Evolutionary conservation across 2,329 filamentous ascomycete genomes (phyloP), one percentile per base, ranked within the genome.

Genomic region (Penicillium sp.): DNA sequence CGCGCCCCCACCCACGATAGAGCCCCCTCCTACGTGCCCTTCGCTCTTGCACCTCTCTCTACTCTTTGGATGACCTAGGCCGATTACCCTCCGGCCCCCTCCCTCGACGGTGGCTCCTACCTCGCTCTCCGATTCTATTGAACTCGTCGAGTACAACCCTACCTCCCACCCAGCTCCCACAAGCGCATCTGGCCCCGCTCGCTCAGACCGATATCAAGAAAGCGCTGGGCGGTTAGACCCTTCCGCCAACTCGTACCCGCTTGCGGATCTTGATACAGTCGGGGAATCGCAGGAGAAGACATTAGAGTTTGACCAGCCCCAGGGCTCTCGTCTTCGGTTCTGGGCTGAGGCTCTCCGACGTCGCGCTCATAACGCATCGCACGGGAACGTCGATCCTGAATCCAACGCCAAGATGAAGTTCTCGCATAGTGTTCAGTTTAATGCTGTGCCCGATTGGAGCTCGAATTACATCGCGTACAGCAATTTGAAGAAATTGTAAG

Each of bases 381-480:
- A 38, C 13, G 48, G 41, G 33, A 57, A 57, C 46, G 49, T 52
- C 50, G 53, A 62, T 43, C 31, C 56, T 31, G 54, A 67, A 19
- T 23, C 82, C 65, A 87, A 53, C 13, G 12, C 89, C 86, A 90
- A 91, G 73, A 99, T 99, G 94, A 97, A 97, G 88, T 99, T 99
- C 83, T 97, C 93, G 19, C 94, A 99, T 76, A 97, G 93, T 78
- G 89, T 99, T 69, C 94, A 99, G 82, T 99, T 99, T 80, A 99
- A 99, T 81, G 93, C 94, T 63, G 94, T 99, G 68, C 94, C 94
- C n/a, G 94, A 99, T 78, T 99, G 94, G 94, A 97, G 91, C 81
- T 93, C 88, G 70, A 87, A 97, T 77, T 99, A 99, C 77, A 95
- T 99, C 72, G 90, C 93, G 60, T 99, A 99, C 78, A 97, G 93